Percentiles rank a stretch among this genome's conserved stretches.
These are phyloP conservation scores for Hypoxylon sp. DNA, from an alignment of 2,329 filamentous ascomycete genomes.

Conservation along the genomic window DNA sequence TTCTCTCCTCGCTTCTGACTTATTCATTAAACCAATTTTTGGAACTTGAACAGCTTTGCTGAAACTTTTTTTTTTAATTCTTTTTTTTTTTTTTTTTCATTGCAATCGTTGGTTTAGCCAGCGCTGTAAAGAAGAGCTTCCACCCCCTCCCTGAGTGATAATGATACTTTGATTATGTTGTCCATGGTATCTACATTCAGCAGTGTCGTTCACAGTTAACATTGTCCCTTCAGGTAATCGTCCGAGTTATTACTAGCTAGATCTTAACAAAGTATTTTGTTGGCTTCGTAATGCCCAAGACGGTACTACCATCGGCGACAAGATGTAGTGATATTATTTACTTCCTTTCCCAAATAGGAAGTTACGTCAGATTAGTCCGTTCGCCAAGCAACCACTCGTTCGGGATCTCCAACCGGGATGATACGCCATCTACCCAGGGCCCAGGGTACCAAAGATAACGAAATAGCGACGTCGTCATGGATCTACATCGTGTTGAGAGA, in stretches of 20 bases:
- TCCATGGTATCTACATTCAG: too few relatives aligned
- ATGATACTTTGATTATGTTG: too few relatives aligned
- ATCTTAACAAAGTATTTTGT: too few relatives aligned
- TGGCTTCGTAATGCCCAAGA: too few relatives aligned
- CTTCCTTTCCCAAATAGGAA: constrained; percentile 22
- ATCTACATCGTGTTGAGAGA: background rate
- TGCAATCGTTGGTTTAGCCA: constrained; percentile 19
- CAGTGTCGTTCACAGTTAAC: too few relatives aligned
- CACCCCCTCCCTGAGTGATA: background rate
- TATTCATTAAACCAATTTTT: constrained; percentile 31
- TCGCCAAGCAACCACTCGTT: constrained; percentile 27
- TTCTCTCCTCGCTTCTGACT: too few relatives aligned
- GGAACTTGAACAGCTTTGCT: constrained; percentile 26
- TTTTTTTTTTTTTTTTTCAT: constrained; percentile 28
- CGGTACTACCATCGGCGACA: too few relatives aligned
- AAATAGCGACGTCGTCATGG: background rate
- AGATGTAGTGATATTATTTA: constrained; percentile 6
- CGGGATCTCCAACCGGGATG: constrained; percentile 17
- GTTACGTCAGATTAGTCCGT: constrained; percentile 1
- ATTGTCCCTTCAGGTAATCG: too few relatives aligned
- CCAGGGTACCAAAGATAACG: too few relatives aligned
- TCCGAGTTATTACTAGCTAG: too few relatives aligned
- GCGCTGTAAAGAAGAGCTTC: constrained; percentile 27
- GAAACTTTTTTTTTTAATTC: too few relatives aligned
- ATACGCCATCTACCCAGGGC: constrained; percentile 5